Evolutionary conservation across 192 early-diverging fungal species (phyloP), one percentile per base, ranked within the genome.

Genomic region (Backusella circina): DNA sequence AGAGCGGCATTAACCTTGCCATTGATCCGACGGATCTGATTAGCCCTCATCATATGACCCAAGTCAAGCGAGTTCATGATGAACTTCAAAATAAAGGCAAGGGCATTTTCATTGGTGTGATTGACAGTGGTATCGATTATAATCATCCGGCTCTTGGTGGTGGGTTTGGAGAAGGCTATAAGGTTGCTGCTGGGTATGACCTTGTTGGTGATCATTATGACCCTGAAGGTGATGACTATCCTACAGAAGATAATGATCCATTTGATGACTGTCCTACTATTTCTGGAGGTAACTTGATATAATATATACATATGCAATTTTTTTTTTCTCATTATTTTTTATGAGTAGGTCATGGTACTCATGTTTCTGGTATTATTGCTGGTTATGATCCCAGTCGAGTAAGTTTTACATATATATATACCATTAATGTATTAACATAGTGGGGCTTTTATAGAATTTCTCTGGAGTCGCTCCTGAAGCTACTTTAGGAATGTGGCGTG

Each of bases 401-500:
- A 64, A 78, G 77, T 28, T 44, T 0, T 67, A 68, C 39, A 32
- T 51, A 26, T 7, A 50, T 71, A 21, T 5, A 21, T 41, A 38
- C 2, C 9, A 16, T 31, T 6, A 4, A 21, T n/a, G 13, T 35
- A 21, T 61, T 16, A 21, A 30, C 12, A 65, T 1, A 2, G 66
- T 79, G n/a, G n/a, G n/a, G 79, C 0, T 57, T 64, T 5, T 72
- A 28, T 54, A 81, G 80, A 75, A 75, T 54, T 88, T 89, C 18
- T 76, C 82, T 1, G 92, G 92, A 30, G 88, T 93, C 21, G 89
- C 89, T 0, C 92, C 89, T 18, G 79, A 77, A 8, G 90, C 90
- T 32, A 93, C 86, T 0, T 78, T 97, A 26, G 92, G 91, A 7
- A 88, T 87, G 10, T 98, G 93, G 86, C 86, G 95, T 70, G 86